Conservation (phyloP, 1,284 basidiomycete species). For the Amylostereum chailletii region DNA sequence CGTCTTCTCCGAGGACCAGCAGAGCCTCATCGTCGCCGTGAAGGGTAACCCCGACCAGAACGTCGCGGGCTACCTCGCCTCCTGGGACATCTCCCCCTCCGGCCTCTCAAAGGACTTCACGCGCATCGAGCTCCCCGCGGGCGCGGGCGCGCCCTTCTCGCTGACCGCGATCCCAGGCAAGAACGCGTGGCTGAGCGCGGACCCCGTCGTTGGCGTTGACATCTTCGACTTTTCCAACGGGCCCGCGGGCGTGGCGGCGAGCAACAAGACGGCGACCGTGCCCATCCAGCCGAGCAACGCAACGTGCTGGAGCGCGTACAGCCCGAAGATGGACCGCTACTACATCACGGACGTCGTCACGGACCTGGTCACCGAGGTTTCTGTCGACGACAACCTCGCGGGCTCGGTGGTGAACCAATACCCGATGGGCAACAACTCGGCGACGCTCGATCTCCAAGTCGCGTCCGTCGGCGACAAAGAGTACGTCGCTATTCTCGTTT, state of each 20-base stretch:
- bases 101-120: slow-evolving; percentile 33
- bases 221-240: slow-evolving; percentile 30
- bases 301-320: slow-evolving; percentile 41
- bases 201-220: slow-evolving; percentile 36
- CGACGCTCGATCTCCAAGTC: slow-evolving; percentile 32
- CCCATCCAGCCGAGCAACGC: slow-evolving; percentile 31
- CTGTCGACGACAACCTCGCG: slow-evolving; percentile 34
- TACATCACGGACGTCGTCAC: slow-evolving; percentile 39
- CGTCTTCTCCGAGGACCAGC: slow-evolving; percentile 34
- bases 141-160: slow-evolving; percentile 36
- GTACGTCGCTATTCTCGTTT: slow-evolving; percentile 17
- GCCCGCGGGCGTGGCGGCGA: slow-evolving; percentile 2
- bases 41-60: slow-evolving; percentile 31
- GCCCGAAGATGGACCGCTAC: slow-evolving; percentile 36
- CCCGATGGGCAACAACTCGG: slow-evolving; percentile 11
- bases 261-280: slow-evolving; percentile 19
- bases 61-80: slow-evolving; percentile 37
- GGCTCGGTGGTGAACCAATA: slow-evolving; percentile 26
- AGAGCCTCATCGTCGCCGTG: slow-evolving; percentile 35
- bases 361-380: slow-evolving; percentile 35
- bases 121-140: slow-evolving; percentile 23
- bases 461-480: slow-evolving; percentile 30
- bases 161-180: slow-evolving; percentile 37
- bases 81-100: slow-evolving; percentile 35
- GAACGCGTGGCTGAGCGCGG: slow-evolving; percentile 37